These are phyloP conservation scores for Fusarium sacchari DNA, from an alignment of 2,329 filamentous ascomycete species.

Conservation along the genomic window DNA sequence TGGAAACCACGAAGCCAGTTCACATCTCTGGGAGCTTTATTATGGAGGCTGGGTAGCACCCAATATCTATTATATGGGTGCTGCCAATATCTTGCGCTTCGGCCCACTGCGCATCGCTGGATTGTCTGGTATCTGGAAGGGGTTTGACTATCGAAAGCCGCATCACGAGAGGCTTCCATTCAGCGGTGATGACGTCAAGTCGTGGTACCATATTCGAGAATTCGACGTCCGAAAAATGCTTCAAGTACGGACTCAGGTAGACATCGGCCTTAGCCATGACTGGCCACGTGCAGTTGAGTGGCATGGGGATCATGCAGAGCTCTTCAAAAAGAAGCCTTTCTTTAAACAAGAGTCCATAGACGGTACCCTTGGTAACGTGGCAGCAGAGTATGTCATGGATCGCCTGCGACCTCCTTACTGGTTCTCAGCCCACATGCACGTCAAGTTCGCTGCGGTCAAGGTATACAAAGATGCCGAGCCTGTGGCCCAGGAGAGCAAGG, in stretches of 20 bases:
- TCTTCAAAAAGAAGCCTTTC: conserved; percentile 79
- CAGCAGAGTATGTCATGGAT: conserved; percentile 83
- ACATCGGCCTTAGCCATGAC: conserved; percentile 93
- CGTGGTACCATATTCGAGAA: conserved; percentile 90
- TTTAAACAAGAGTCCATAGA: conserved; percentile 80
- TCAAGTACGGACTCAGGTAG: conserved; percentile 85
- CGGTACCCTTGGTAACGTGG: conserved; percentile 80
- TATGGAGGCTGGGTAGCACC: conserved; percentile 97
- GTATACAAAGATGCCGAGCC: conserved; percentile 58
- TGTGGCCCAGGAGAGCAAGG: conserved; percentile 16
- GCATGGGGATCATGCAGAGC: conserved; percentile 72
- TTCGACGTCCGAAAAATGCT: conserved; percentile 91
- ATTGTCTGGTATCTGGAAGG: conserved; percentile 95
- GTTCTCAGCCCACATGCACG: conserved; percentile 94
- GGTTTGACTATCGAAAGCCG: conserved; percentile 82
- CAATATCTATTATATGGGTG: conserved; percentile 96
- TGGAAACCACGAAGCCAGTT: conserved; percentile 95
- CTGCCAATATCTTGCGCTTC: conserved; percentile 86
- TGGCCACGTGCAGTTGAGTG: conserved; percentile 90
- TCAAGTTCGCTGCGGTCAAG: conserved; percentile 81
- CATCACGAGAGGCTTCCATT: conserved; percentile 92
- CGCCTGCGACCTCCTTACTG: conserved; percentile 84
- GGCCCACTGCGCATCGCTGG: conserved; percentile 89
- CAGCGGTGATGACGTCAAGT: conserved; percentile 76
- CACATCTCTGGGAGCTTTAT: conserved; percentile 89